Percentiles rank a stretch among this genome's conserved stretches.
Conservation (phyloP, 495 filamentous ascomycete genomes). For the Aspergillus indologenus region DNA sequence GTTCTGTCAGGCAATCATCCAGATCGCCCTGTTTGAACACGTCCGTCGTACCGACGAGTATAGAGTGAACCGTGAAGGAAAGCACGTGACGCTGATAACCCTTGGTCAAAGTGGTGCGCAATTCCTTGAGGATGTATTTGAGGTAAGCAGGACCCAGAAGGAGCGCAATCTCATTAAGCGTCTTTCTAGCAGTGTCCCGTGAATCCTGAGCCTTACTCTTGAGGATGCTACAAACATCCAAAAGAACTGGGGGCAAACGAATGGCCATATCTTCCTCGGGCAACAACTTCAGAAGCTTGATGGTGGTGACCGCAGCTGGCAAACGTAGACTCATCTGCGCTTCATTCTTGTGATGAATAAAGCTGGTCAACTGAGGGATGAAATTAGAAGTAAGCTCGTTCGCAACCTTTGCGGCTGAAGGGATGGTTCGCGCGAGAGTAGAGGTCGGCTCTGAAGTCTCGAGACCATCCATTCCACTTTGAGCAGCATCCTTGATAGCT, state of each 20-base stretch:
- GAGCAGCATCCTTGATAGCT: slow-evolving; percentile 29
- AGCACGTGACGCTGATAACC: slow-evolving; percentile 95
- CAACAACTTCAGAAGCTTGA: slow-evolving; percentile 80
- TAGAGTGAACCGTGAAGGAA: slow-evolving; percentile 91
- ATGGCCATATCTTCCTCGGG: slow-evolving; percentile 66
- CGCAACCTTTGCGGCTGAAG: slow-evolving; percentile 64
- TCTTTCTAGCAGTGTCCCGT: slow-evolving; percentile 84
- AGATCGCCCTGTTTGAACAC: slow-evolving; percentile 75
- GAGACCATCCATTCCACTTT: slow-evolving; percentile 32
- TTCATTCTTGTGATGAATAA: slow-evolving; percentile 92
- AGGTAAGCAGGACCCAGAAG: slow-evolving; percentile 79
- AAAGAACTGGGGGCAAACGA: slow-evolving; percentile 75
- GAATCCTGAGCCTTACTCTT: slow-evolving; percentile 85
- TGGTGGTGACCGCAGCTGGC: slow-evolving; percentile 78
- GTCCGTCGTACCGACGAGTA: slow-evolving; percentile 73
- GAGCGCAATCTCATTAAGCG: slow-evolving; percentile 74
- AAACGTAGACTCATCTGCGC: slow-evolving; percentile 86
- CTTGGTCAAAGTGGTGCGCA: slow-evolving; percentile 72
- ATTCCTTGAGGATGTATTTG: slow-evolving; percentile 88
- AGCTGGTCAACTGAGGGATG: slow-evolving; percentile 69
- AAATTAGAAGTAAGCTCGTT: slow-evolving; percentile 71
- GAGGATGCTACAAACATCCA: slow-evolving; percentile 88
- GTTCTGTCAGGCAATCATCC: slow-evolving; percentile 78
- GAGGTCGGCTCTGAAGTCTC: slow-evolving; percentile 30
- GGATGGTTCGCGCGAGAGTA: slow-evolving; percentile 62